Percentiles rank a stretch among this genome's conserved stretches.
These are phyloP conservation scores for Planoprotostelium fungivorum DNA, from an alignment of 78 protist genomes.

Conservation along the genomic window DNA sequence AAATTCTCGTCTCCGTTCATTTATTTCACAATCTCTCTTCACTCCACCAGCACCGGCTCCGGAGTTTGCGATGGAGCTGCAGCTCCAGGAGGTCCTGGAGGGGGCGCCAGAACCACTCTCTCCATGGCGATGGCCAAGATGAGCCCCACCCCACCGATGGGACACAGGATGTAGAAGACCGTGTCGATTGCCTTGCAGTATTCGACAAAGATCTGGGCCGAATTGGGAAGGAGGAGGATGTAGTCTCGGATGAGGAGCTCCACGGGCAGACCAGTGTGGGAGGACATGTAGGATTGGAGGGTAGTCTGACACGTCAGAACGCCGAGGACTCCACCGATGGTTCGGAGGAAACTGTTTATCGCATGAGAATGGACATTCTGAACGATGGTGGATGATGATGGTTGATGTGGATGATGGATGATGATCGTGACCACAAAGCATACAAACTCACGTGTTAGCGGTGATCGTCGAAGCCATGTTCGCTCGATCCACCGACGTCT, in stretches of 20 bases:
- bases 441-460: neutral
- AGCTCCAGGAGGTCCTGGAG: neutral
- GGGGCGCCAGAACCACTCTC: neutral
- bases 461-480: conserved; percentile 33
- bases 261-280: neutral
- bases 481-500: conserved; percentile 25
- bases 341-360: conserved; percentile 46
- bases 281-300: neutral
- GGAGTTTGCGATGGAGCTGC: too few species aligned
- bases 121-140: neutral
- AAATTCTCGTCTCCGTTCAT: too few species aligned
- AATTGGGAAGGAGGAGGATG: neutral
- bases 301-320: neutral
- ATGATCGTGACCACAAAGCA: too few species aligned
- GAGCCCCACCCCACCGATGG: neutral
- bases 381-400: too few species aligned
- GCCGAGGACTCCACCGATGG: conserved; percentile 38
- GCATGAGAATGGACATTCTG: neutral
- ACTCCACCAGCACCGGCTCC: too few species aligned
- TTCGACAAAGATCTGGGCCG: neutral
- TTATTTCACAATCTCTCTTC: too few species aligned
- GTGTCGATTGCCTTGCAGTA: neutral
- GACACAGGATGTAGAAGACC: neutral
- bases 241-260: neutral
- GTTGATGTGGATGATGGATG: too few species aligned